Evolutionary conservation across 257 asterid species (phyloP).

Genomic region (Solanum sitiens): DNA sequence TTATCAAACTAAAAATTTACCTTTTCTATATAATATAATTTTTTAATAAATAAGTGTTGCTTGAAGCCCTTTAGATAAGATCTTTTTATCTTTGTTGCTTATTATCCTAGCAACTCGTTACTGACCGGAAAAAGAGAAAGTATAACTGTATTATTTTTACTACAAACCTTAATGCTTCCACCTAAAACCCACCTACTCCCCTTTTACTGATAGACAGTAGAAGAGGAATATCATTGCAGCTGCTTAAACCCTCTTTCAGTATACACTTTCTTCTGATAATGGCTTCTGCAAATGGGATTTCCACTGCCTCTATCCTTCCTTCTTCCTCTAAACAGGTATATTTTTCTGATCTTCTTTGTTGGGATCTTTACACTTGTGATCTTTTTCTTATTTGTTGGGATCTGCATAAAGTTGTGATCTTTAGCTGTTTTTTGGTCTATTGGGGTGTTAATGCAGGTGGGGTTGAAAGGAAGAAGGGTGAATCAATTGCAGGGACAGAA

Average conservation of each 20-base stretch:
- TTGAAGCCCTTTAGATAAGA: too few species aligned
- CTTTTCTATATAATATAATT: too few species aligned
- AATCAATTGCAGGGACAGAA: constrained; percentile 57
- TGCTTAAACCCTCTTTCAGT: neutral
- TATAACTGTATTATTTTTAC: neutral
- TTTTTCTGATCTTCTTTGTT: neutral
- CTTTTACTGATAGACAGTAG: neutral
- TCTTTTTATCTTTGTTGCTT: too few species aligned
- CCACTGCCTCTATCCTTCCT: constrained; percentile 56
- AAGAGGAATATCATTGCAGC: neutral
- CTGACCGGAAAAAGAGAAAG: neutral
- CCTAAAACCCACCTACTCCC: neutral
- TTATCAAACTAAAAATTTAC: too few species aligned
- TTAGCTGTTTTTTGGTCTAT: neutral
- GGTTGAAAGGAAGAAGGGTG: constrained; percentile 42
- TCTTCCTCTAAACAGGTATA: constrained; percentile 49
- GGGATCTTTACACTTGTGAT: neutral
- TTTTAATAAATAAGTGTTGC: too few species aligned
- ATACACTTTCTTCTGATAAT: constrained; percentile 9
- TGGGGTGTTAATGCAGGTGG: constrained; percentile 29
- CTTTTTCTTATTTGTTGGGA: neutral
- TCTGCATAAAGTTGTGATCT: neutral
- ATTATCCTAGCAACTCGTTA: too few species aligned
- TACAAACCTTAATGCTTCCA: neutral
- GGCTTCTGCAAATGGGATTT: constrained; percentile 91